These are phyloP conservation scores for Cercospora sp. DNA, from an alignment of 2,329 filamentous ascomycete species.

Conservation along the genomic window DNA sequence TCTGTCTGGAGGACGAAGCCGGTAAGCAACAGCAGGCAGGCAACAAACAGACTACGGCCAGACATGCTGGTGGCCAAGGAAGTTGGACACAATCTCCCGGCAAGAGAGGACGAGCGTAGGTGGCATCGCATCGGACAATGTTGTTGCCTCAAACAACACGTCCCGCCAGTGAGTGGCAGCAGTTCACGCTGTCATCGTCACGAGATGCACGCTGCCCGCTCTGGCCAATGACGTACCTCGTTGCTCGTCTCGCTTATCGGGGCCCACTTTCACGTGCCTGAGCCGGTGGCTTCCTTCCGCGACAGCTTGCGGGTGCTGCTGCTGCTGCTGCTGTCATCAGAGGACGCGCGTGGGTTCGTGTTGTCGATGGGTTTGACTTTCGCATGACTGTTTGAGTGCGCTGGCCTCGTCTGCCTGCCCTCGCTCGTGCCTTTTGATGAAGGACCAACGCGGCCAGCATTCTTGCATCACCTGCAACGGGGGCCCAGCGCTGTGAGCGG, in stretches of 20 bases:
- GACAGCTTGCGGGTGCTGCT: not conserved
- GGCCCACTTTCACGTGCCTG: slow-evolving; percentile 1
- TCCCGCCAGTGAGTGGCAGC: not conserved
- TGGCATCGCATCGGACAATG: slow-evolving; percentile 16
- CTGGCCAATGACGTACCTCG: not conserved
- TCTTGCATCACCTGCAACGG: not conserved
- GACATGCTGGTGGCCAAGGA: slow-evolving; percentile 25
- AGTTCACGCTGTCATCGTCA: slow-evolving; percentile 5
- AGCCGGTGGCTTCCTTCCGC: not conserved
- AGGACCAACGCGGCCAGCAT: slow-evolving; percentile 3
- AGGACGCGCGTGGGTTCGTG: not conserved
- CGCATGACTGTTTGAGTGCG: not conserved
- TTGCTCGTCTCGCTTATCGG: not conserved
- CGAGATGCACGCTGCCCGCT: not conserved
- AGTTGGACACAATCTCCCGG: not conserved
- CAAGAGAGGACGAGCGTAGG: slow-evolving; percentile 1
- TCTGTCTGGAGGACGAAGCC: slow-evolving; percentile 9
- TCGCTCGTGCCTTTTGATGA: not conserved
- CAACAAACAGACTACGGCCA: slow-evolving; percentile 27
- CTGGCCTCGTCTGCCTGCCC: not conserved
- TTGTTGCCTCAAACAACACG: slow-evolving; percentile 18
- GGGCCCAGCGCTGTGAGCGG: slow-evolving; percentile 1
- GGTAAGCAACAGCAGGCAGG: slow-evolving; percentile 20
- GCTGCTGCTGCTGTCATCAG: not conserved
- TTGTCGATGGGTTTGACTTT: not conserved